phyloP scores from a whole-genome alignment of 2,329 filamentous ascomycete genomes.

The Alternaria arborescens region DNA sequence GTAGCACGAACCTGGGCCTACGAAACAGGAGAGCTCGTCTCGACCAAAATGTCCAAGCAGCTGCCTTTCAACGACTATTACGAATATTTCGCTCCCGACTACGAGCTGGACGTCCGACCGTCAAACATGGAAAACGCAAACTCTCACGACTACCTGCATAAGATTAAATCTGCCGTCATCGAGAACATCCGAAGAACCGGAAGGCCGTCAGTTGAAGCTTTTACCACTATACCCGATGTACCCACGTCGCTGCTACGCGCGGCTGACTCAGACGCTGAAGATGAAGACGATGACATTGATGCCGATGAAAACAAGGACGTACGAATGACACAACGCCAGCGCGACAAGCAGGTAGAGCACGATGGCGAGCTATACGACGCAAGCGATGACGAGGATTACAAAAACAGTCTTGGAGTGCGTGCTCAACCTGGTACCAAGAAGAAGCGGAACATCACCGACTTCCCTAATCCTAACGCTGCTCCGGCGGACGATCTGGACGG shows the following conservation, averaged over 20 bases:
- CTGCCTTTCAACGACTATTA: constrained; percentile 98
- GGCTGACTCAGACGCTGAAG: constrained; percentile 72
- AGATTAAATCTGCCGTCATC: constrained; percentile 71
- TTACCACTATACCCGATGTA: constrained; percentile 66
- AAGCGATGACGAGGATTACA: constrained; percentile 87
- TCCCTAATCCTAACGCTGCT: constrained; percentile 62
- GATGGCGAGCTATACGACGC: constrained; percentile 78
- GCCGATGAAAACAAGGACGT: constrained; percentile 87
- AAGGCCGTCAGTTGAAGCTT: constrained; percentile 61
- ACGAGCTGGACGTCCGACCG: constrained; percentile 72
- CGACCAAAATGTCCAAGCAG: constrained; percentile 80
- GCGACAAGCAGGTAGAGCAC: constrained; percentile 79
- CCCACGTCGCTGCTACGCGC: constrained; percentile 59
- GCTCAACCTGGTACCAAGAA: constrained; percentile 59
- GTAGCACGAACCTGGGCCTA: constrained; percentile 68
- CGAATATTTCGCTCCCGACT: constrained; percentile 76
- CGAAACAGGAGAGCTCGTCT: constrained; percentile 82
- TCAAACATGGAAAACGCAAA: constrained; percentile 79
- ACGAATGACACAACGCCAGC: constrained; percentile 80
- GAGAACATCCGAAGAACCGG: constrained; percentile 72
- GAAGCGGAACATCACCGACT: constrained; percentile 68
- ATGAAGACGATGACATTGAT: constrained; percentile 72
- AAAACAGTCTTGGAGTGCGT: constrained; percentile 74
- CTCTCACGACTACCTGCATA: constrained; percentile 72
- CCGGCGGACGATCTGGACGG: constrained; percentile 40